A percentile compares a stretch with the other conserved stretches of the same genome.
These are phyloP conservation scores for Paxillus involutus DNA, from an alignment of 768 basidiomycete genomes.

Conservation along the genomic window DNA sequence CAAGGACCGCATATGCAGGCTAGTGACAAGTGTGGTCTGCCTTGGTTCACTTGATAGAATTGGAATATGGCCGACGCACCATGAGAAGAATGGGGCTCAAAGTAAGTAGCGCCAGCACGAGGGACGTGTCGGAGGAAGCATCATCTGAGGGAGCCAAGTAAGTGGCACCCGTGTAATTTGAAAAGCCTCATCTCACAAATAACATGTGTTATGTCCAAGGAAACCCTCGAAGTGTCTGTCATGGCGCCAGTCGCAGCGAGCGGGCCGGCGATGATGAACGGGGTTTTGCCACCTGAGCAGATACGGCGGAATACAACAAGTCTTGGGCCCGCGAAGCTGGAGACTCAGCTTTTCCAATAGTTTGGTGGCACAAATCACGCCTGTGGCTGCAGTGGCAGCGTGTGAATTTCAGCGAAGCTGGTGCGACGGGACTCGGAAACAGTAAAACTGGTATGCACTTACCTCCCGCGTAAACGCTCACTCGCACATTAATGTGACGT, in stretches of 20 bases:
- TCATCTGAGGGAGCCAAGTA: slow-evolving; percentile 45
- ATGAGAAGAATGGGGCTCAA: slow-evolving; percentile 72
- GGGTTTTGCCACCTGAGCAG: too few relatives aligned
- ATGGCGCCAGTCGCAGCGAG: not conserved
- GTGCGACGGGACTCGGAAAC: too few relatives aligned
- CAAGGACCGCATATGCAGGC: slow-evolving; percentile 78
- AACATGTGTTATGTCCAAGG: slow-evolving; percentile 68
- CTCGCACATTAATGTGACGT: too few relatives aligned
- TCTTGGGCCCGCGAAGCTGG: too few relatives aligned
- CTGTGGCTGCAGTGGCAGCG: too few relatives aligned
- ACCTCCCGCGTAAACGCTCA: too few relatives aligned
- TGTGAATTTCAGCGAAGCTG: too few relatives aligned
- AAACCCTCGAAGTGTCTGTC: slow-evolving; percentile 31
- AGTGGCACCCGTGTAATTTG: not conserved
- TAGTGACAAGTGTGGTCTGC: slow-evolving; percentile 28
- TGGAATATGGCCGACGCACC: slow-evolving; percentile 38
- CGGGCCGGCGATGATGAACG: too few relatives aligned
- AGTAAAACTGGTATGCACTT: too few relatives aligned
- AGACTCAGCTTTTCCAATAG: too few relatives aligned
- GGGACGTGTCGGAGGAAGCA: slow-evolving; percentile 54
- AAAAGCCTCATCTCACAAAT: slow-evolving; percentile 40
- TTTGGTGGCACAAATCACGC: too few relatives aligned
- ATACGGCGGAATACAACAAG: too few relatives aligned
- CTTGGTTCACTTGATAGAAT: not conserved
- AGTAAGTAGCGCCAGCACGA: slow-evolving; percentile 61